These are phyloP conservation scores for Coelastrella sp. DNA, from an alignment of 139 green algal species.

Conservation along the genomic window DNA sequence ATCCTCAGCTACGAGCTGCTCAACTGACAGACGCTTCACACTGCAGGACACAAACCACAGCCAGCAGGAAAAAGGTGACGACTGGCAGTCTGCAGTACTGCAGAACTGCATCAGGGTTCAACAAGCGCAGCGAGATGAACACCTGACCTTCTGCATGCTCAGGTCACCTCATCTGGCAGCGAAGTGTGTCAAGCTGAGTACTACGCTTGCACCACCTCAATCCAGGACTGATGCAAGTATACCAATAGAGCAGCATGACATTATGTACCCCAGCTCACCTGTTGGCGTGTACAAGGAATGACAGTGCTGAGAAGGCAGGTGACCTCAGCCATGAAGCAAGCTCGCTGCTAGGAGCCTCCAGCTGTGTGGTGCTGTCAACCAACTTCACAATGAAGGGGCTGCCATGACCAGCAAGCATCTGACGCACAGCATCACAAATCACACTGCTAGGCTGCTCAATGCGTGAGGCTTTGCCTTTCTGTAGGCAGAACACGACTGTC, in stretches of 20 bases:
- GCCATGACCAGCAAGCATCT: conserved; percentile 59
- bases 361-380: conserved; percentile 55
- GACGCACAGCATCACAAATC: conserved; percentile 9
- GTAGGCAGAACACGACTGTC: conserved; percentile 57
- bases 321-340: conserved; percentile 60
- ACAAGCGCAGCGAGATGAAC: no score
- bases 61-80: not conserved
- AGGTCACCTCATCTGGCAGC: no score
- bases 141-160: no score
- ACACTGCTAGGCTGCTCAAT: conserved; percentile 33
- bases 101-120: not conserved
- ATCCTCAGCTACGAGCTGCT: conserved; percentile 69
- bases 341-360: conserved; percentile 36
- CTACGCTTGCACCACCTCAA: no score
- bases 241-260: no score
- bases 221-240: no score
- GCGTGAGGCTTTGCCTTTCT: conserved; percentile 55
- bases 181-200: no score
- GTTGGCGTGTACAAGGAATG: conserved; percentile 48
- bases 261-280: not conserved
- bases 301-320: conserved; percentile 57
- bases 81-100: not conserved
- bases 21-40: conserved; percentile 47
- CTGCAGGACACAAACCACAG: conserved; percentile 3
- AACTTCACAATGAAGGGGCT: conserved; percentile 59